Conservation (phyloP, 768 basidiomycete species). For the Suillus weaverae region DNA sequence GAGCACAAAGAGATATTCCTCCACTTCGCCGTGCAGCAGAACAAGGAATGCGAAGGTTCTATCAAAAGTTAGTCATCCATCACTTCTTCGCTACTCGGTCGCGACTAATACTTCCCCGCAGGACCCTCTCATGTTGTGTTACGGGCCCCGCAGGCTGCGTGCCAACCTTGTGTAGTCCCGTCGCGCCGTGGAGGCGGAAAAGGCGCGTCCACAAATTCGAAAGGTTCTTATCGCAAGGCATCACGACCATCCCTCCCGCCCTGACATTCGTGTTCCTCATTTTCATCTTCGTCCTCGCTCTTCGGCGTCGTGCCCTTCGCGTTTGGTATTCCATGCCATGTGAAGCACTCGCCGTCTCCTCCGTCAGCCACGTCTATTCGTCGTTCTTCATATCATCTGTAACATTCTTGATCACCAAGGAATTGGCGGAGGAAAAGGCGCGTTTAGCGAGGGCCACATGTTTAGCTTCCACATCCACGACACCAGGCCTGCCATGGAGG, state of each 20-base stretch:
- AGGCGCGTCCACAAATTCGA: slow-evolving; percentile 95
- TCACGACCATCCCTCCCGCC: slow-evolving; percentile 53
- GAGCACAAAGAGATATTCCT: slow-evolving; percentile 93
- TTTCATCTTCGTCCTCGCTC: slow-evolving; percentile 60
- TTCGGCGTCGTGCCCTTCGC: slow-evolving; percentile 79
- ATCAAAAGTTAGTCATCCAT: slow-evolving; percentile 64
- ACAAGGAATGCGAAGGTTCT: slow-evolving; percentile 88
- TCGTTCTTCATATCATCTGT: slow-evolving; percentile 80
- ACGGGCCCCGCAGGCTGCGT: slow-evolving; percentile 81
- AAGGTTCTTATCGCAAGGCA: slow-evolving; percentile 68
- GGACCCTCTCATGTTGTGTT: slow-evolving; percentile 87
- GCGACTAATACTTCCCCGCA: slow-evolving; percentile 24
- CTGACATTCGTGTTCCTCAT: slow-evolving; percentile 45
- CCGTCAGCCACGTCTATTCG: slow-evolving; percentile 98
- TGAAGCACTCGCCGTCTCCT: slow-evolving; percentile 69
- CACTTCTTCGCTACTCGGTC: background rate
- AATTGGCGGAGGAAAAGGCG: slow-evolving; percentile 67
- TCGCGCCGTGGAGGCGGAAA: slow-evolving; percentile 89
- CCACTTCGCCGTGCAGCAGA: slow-evolving; percentile 92
- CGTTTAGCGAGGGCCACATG: slow-evolving; percentile 61
- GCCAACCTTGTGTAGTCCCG: slow-evolving; percentile 63
- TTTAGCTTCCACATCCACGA: slow-evolving; percentile 63
- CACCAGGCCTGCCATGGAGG: slow-evolving; percentile 34
- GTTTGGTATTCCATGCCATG: slow-evolving; percentile 31
- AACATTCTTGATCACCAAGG: slow-evolving; percentile 81